Base-by-base conservation (phyloP, 257 asterid species). In the Ballota nigra region DNA sequence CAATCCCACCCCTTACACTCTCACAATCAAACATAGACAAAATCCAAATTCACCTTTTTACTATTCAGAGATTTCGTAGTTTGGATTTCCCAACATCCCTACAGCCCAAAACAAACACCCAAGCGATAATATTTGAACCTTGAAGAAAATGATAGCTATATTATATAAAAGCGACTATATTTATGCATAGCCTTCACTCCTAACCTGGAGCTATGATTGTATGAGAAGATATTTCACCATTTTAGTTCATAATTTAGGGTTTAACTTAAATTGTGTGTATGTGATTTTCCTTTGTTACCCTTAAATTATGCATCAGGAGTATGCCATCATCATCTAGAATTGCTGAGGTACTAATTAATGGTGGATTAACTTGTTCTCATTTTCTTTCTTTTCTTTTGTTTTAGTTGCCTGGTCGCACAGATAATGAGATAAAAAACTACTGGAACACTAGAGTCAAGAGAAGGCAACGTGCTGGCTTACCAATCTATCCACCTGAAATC, bases 351-450 rank as follows among this genome's bases (percentile, higher is more conserved):
- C 55, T n/a, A 16, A n/a, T 47, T 47, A 47, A 47, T 12, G 18
- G 43, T 38, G 18, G 22, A 18, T 81, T 31, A 59, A 53, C 63
- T 71, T 71, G 56, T 63, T 64, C 34, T 72, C 33, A 40, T 49
- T 16, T 58, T 49, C 63, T 29, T 7, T 68, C 22, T 61, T 19
- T 38, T 64, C 60, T 61, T 57, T 43, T 69, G 10, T 75, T 4
- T 43, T 82, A 92, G 98, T 82, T 92, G 86, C 98, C 98, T 55
- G 96, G 98, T 33, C 96, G 96, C 68, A 89, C 98, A n/a, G 96
- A 89, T 79, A 92, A 92, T 47, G 97, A 92, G 87, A 89, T 92
- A 45, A 92, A 92, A 61, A 92, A 89, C 88, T 92, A 73, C 67
- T 92, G 98, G 98, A 92, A 92, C 76, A 88, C 98, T 38, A 80